These are phyloP conservation scores for Fusarium sororula DNA, from an alignment of 2,329 filamentous ascomycete genomes.

Conservation along the genomic window DNA sequence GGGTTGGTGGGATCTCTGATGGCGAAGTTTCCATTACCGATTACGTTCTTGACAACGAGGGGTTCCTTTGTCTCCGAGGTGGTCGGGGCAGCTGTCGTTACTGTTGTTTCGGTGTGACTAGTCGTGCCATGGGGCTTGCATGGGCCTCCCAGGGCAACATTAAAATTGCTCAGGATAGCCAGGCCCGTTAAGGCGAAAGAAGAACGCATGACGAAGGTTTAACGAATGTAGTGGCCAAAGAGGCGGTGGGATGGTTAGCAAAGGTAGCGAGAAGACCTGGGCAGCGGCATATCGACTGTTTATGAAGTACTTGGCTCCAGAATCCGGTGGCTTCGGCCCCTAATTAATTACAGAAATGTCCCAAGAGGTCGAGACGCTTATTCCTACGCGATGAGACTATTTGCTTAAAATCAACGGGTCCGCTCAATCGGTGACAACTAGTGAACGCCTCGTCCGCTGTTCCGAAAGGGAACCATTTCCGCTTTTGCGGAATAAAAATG, in stretches of 20 bases:
- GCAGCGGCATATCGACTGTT: not conserved
- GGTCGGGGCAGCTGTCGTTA: not conserved
- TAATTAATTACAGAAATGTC: not conserved
- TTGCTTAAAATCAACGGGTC: not conserved
- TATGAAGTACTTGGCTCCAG: not conserved
- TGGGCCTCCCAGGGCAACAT: not conserved
- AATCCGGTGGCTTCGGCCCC: not conserved
- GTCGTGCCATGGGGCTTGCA: slow-evolving; percentile 4
- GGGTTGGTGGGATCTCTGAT: not conserved
- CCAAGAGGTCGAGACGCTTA: not conserved
- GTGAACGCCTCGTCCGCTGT: not conserved
- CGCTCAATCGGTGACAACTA: not conserved
- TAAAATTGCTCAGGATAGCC: not conserved
- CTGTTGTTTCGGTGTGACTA: not conserved
- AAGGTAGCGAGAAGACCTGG: too few species aligned
- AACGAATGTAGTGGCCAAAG: not conserved
- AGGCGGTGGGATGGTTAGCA: not conserved
- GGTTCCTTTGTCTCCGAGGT: not conserved
- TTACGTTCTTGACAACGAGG: not conserved
- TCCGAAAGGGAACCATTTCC: not conserved
- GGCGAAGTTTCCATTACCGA: slow-evolving; percentile 12
- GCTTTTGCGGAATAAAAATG: not conserved
- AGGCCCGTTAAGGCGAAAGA: not conserved
- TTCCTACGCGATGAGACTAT: not conserved
- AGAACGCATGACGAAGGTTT: not conserved